Conservation (phyloP, 2,329 filamentous ascomycete genomes). For the Fusarium papillatum region DNA sequence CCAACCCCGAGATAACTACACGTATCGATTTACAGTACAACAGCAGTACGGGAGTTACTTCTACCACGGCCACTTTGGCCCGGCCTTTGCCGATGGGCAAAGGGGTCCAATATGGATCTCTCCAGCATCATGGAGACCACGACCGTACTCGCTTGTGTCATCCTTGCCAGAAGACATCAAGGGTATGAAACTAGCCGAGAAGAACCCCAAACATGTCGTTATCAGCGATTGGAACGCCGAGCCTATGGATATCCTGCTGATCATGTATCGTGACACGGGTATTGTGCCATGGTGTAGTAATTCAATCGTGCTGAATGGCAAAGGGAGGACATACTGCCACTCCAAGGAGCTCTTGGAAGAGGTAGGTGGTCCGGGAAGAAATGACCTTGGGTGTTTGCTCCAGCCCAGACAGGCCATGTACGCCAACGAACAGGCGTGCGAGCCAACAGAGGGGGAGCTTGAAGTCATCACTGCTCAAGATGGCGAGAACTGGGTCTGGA, state of each 20-base stretch:
- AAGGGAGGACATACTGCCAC: constrained; percentile 2
- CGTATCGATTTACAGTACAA: neutral
- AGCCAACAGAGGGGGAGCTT: neutral
- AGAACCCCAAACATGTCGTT: neutral
- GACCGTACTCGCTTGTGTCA: neutral
- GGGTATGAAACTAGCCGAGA: neutral
- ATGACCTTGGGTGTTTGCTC: neutral
- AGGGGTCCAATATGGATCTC: neutral
- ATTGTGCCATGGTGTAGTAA: neutral
- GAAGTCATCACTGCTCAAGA: neutral
- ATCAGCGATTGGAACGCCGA: constrained; percentile 5
- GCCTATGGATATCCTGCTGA: neutral
- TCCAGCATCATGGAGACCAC: neutral
- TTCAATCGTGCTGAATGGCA: neutral
- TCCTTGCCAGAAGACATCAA: neutral
- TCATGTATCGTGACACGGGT: constrained; percentile 3
- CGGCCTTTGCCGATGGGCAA: neutral
- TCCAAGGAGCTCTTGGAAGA: constrained; percentile 12
- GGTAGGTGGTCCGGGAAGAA: neutral
- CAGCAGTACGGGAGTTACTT: constrained; percentile 3
- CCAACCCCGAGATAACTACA: constrained; percentile 1
- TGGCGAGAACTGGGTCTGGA: neutral
- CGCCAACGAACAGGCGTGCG: neutral
- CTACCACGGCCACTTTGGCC: constrained; percentile 6
- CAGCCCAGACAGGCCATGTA: neutral